phyloP scores from a whole-genome alignment of 2,329 filamentous ascomycete species.

The Calonectria fujianensis region DNA sequence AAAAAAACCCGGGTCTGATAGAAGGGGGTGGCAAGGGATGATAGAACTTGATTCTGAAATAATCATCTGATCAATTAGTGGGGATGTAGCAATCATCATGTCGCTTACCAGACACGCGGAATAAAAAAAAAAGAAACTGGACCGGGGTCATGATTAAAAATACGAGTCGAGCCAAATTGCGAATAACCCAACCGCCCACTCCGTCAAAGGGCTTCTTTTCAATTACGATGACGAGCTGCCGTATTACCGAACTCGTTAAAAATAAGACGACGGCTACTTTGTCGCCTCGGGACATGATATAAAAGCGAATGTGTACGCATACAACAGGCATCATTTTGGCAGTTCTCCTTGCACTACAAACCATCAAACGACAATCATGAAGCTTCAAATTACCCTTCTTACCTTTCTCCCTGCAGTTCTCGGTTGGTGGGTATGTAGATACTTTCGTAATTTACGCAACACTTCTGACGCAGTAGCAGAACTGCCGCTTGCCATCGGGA shows the following conservation, averaged over 20 bases:
- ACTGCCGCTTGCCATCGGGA: slow-evolving; percentile 6
- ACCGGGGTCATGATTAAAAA: background rate
- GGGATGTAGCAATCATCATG: background rate
- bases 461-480: background rate
- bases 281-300: background rate
- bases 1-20: background rate
- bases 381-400: slow-evolving; percentile 5
- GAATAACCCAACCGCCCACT: background rate
- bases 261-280: background rate
- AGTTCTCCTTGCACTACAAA: background rate
- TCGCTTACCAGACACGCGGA: background rate
- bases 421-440: slow-evolving; percentile 1
- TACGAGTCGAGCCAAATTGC: background rate
- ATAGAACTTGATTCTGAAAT: background rate
- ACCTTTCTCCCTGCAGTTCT: slow-evolving; percentile 11
- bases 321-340: background rate
- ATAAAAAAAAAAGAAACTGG: background rate
- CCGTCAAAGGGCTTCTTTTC: background rate
- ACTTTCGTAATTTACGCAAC: too few species aligned
- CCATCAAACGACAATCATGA: background rate
- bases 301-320: background rate
- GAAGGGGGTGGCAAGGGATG: background rate
- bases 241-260: background rate
- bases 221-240: background rate
- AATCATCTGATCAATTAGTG: background rate